Evolutionary conservation across 2,329 filamentous ascomycete species (phyloP).

Genomic region (Verticillium nonalfalfae): DNA sequence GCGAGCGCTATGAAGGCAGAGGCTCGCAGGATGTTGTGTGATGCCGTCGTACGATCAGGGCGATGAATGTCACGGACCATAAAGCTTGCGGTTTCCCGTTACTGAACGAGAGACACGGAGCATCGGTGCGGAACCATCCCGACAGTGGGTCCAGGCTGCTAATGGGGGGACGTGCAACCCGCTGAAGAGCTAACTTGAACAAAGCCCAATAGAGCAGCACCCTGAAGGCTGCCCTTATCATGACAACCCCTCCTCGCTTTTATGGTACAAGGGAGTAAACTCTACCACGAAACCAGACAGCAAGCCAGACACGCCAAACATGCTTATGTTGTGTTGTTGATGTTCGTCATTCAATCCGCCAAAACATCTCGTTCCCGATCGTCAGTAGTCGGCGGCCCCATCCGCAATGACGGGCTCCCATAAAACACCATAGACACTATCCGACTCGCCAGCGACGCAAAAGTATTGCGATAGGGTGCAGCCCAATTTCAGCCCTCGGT

Average conservation of each 20-base stretch:
- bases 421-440: conserved; percentile 14
- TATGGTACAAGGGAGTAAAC: no score
- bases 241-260: no score
- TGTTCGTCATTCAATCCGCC: no score
- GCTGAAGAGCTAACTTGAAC: no score
- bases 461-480: conserved; percentile 24
- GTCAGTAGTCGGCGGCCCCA: no score
- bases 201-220: no score
- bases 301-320: no score
- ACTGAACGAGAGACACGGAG: not conserved
- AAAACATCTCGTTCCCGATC: no score
- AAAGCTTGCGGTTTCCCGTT: not conserved
- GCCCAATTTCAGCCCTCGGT: conserved; percentile 22
- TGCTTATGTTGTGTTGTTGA: no score
- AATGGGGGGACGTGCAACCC: not conserved
- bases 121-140: not conserved
- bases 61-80: not conserved
- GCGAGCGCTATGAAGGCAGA: not conserved
- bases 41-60: not conserved
- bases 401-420: no score
- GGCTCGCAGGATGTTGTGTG: not conserved
- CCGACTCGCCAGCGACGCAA: conserved; percentile 18
- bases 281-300: no score
- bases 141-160: not conserved
- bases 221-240: no score